Evolutionary conservation across 768 basidiomycete species (phyloP).

Genomic region (Kwoniella mangroviensis): DNA sequence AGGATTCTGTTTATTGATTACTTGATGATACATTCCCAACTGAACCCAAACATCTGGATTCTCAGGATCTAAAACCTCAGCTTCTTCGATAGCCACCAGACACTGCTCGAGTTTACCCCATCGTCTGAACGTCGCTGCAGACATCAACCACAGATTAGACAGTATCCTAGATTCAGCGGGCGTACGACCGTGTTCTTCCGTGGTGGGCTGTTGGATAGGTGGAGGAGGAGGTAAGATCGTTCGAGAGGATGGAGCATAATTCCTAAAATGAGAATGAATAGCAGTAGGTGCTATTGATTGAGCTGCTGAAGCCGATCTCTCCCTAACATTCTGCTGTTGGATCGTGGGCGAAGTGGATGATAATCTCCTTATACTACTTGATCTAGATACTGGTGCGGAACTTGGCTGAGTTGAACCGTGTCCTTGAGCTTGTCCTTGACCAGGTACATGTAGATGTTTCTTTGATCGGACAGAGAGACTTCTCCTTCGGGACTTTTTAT

Average conservation of each 20-base stretch:
- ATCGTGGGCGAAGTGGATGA: slow-evolving; percentile 1
- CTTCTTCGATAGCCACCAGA: slow-evolving; percentile 89
- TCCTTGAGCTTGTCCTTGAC: slow-evolving; percentile 1
- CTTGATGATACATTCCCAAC: slow-evolving; percentile 62
- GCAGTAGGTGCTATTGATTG: slow-evolving; percentile 48
- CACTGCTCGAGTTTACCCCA: slow-evolving; percentile 88
- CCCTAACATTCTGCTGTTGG: slow-evolving; percentile 6
- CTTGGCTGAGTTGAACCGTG: background rate
- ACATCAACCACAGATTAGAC: slow-evolving; percentile 89
- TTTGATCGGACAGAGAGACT: slow-evolving; percentile 27
- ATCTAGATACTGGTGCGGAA: slow-evolving; percentile 1
- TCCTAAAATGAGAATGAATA: slow-evolving; percentile 45
- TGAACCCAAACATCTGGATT: slow-evolving; percentile 95
- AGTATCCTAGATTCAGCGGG: slow-evolving; percentile 70
- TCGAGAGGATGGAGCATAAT: slow-evolving; percentile 1
- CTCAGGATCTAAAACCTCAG: slow-evolving; percentile 81
- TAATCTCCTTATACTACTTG: slow-evolving; percentile 9
- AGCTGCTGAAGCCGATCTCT: slow-evolving; percentile 35
- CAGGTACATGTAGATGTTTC: slow-evolving; percentile 52
- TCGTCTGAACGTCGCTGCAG: slow-evolving; percentile 89
- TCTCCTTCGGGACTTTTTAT: slow-evolving; percentile 3
- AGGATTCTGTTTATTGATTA: background rate
- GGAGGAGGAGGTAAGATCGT: slow-evolving; percentile 56
- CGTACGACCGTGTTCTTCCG: slow-evolving; percentile 49
- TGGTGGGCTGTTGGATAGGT: slow-evolving; percentile 59